Conservation (phyloP, 1,284 basidiomycete genomes). For the Cystobasidium pallidum region DNA sequence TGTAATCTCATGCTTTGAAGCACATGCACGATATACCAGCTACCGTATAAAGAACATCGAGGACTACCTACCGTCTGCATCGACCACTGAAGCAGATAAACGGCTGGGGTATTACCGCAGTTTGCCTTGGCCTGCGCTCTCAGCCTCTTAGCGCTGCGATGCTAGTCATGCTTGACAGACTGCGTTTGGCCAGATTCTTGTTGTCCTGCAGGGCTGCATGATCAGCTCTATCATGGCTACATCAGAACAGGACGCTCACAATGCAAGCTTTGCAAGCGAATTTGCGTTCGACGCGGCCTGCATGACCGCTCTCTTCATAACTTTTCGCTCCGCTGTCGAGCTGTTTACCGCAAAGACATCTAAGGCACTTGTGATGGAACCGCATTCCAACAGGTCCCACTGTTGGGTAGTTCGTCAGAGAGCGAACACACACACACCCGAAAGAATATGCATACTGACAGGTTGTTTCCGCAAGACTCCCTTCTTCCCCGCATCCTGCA, state of each 20-base stretch:
- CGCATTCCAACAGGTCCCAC: slow-evolving; percentile 43
- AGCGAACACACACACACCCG: neutral
- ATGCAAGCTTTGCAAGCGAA: slow-evolving; percentile 42
- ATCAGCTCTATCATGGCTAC: neutral
- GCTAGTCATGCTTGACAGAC: slow-evolving; percentile 17
- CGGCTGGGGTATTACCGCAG: too few species aligned
- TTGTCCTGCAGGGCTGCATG: slow-evolving; percentile 23
- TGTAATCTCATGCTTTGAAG: too few species aligned
- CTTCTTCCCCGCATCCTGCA: slow-evolving; percentile 28
- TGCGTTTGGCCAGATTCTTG: slow-evolving; percentile 33
- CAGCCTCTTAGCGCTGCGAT: slow-evolving; percentile 12
- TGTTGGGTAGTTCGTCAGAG: neutral
- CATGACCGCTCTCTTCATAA: slow-evolving; percentile 1
- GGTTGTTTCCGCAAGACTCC: slow-evolving; percentile 37
- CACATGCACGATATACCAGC: too few species aligned
- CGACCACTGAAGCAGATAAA: too few species aligned
- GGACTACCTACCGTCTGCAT: too few species aligned
- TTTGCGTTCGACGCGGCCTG: slow-evolving; percentile 19
- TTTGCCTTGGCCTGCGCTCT: neutral
- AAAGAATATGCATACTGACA: slow-evolving; percentile 4
- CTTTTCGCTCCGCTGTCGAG: slow-evolving; percentile 41
- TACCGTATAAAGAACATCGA: too few species aligned
- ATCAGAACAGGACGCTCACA: neutral
- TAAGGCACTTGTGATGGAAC: slow-evolving; percentile 39
- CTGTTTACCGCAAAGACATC: slow-evolving; percentile 35